A percentile compares a stretch with the other conserved stretches of the same genome.
Conservation (phyloP, 768 basidiomycete species). For the Hemileccinum rubropunctum region DNA sequence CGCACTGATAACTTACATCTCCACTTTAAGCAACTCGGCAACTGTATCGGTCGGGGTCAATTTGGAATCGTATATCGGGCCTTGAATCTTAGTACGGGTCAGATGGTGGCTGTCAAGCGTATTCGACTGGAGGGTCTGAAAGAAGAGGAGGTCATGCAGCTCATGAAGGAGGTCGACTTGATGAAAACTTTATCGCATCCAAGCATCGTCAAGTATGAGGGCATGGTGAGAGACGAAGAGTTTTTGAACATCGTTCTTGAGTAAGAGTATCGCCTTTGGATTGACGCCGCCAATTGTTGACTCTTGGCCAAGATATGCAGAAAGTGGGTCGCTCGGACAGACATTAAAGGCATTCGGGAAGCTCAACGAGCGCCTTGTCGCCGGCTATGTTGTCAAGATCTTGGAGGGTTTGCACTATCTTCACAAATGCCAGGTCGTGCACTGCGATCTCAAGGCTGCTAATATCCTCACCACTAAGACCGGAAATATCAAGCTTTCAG, state of each 20-base stretch:
- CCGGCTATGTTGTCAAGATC: constrained; percentile 94
- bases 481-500: constrained; percentile 94
- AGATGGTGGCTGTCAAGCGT: constrained; percentile 99
- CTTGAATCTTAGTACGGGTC: constrained; percentile 88
- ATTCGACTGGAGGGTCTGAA: constrained; percentile 87
- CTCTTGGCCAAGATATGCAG: constrained; percentile 68
- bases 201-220: constrained; percentile 96
- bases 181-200: constrained; percentile 90
- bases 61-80: constrained; percentile 96
- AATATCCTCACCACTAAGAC: constrained; percentile 99
- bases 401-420: constrained; percentile 94
- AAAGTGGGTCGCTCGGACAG: constrained; percentile 93
- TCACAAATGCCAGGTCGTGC: constrained; percentile 86
- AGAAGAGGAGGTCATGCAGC: constrained; percentile 84
- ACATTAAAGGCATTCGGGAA: constrained; percentile 92
- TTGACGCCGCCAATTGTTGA: constrained; percentile 11
- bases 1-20: constrained; percentile 10
- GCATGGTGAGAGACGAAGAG: constrained; percentile 87
- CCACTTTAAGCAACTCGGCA: constrained; percentile 82
- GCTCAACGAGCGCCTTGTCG: constrained; percentile 88
- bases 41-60: constrained; percentile 95
- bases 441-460: constrained; percentile 97
- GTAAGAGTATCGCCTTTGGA: constrained; percentile 44
- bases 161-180: constrained; percentile 94
- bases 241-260: constrained; percentile 92